These are phyloP conservation scores for Funneliformis mosseae DNA, from an alignment of 192 early-diverging fungal genomes.

Conservation along the genomic window DNA sequence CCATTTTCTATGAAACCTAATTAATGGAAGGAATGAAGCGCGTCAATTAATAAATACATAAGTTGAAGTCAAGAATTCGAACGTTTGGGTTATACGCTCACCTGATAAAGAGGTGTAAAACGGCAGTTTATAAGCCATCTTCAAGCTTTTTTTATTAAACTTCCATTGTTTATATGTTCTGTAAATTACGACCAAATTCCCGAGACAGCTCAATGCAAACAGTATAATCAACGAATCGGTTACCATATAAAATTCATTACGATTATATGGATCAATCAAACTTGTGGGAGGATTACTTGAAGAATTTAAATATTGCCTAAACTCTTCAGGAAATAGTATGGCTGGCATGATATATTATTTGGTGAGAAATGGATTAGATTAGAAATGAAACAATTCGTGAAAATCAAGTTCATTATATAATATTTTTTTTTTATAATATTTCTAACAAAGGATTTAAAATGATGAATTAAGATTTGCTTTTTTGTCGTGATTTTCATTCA, in stretches of 20 bases:
- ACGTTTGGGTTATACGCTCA: background rate
- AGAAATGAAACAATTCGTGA: too few species aligned
- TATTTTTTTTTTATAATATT: too few species aligned
- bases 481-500: too few species aligned
- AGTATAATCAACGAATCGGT: background rate
- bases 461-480: too few species aligned
- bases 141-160: background rate
- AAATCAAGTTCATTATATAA: too few species aligned
- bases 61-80: too few species aligned
- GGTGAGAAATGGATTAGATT: too few species aligned
- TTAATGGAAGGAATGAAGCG: background rate
- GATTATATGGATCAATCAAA: background rate
- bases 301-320: too few species aligned
- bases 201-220: background rate
- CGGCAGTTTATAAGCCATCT: background rate
- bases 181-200: background rate
- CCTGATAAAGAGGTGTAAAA: constrained; percentile 1
- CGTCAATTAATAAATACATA: background rate
- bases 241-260: background rate
- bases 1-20: background rate
- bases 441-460: too few species aligned
- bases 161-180: background rate
- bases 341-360: too few species aligned
- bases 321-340: too few species aligned
- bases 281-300: too few species aligned